Conservation (phyloP, 768 basidiomycete species). For the Boletus rubroflammeus region DNA sequence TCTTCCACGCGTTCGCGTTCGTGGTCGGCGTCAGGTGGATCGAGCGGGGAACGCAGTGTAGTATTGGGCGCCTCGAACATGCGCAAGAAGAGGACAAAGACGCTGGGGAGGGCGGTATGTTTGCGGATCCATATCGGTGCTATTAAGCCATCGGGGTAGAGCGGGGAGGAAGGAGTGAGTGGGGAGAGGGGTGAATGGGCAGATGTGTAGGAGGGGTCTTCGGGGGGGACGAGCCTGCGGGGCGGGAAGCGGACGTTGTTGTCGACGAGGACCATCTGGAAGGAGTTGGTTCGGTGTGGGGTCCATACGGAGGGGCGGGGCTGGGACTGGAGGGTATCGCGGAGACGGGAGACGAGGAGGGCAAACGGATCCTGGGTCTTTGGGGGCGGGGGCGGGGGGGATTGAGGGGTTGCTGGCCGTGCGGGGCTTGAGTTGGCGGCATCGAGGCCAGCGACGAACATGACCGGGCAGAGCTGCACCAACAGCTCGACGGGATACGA, state of each 20-base stretch:
- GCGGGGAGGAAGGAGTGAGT: constrained; percentile 79
- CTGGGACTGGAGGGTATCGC: constrained; percentile 64
- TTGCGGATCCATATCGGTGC: constrained; percentile 98
- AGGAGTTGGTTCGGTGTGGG: constrained; percentile 66
- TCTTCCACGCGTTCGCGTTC: constrained; percentile 60
- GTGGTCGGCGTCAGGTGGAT: constrained; percentile 48
- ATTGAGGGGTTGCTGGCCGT: not conserved
- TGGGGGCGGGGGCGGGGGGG: constrained; percentile 16
- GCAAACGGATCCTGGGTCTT: constrained; percentile 58
- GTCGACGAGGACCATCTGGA: constrained; percentile 83
- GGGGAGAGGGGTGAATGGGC: constrained; percentile 94
- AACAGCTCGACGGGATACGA: constrained; percentile 89
- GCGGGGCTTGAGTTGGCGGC: not conserved
- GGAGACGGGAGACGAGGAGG: constrained; percentile 55
- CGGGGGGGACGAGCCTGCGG: constrained; percentile 62
- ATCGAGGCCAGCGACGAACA: constrained; percentile 87
- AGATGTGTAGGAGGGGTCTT: constrained; percentile 52
- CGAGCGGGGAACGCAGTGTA: constrained; percentile 50
- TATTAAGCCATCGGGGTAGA: constrained; percentile 93
- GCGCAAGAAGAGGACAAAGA: constrained; percentile 88
- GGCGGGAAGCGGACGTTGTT: constrained; percentile 84
- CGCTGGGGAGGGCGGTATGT: constrained; percentile 87
- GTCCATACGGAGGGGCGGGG: constrained; percentile 68
- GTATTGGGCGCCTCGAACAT: constrained; percentile 63
- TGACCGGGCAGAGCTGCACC: constrained; percentile 84